phyloP scores from a whole-genome alignment of 352 stramenopile species.

The Globisporangium radiosum region DNA sequence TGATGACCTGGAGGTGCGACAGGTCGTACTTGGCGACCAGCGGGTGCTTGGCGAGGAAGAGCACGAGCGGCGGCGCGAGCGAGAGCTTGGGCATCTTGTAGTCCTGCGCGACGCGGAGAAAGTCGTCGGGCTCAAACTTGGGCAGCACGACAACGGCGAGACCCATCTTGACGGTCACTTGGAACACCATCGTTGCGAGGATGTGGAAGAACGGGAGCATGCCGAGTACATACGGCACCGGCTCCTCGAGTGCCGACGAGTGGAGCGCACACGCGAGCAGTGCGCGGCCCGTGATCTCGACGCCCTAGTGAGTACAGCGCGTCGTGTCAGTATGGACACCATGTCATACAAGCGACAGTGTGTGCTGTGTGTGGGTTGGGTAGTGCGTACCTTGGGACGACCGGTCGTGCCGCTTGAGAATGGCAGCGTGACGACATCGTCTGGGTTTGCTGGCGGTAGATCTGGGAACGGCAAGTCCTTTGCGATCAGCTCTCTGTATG shows the following conservation, averaged over 20 bases:
- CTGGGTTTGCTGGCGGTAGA: constrained; percentile 2
- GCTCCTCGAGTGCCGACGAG: constrained; percentile 28
- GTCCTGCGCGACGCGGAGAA: constrained; percentile 64
- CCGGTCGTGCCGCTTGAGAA: constrained; percentile 92
- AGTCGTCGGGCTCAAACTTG: constrained; percentile 81
- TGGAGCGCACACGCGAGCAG: constrained; percentile 77
- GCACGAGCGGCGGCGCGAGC: constrained; percentile 81
- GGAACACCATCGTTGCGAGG: constrained; percentile 64
- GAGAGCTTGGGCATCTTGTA: constrained; percentile 46
- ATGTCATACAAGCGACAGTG: neutral
- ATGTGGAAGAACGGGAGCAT: constrained; percentile 93
- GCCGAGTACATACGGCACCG: constrained; percentile 63
- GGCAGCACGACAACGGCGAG: constrained; percentile 71
- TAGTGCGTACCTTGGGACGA: constrained; percentile 42
- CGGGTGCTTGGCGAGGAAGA: constrained; percentile 80
- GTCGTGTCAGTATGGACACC: too few relatives aligned
- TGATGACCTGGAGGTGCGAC: constrained; percentile 46
- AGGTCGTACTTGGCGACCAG: constrained; percentile 87
- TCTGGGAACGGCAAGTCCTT: constrained; percentile 6
- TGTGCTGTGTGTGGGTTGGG: neutral
- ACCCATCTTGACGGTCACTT: constrained; percentile 63
- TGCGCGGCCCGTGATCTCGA: constrained; percentile 82
- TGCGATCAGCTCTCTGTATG: constrained; percentile 23
- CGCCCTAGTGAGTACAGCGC: constrained; percentile 22
- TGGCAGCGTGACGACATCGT: constrained; percentile 39